Evolutionary conservation across 345 rosid species (phyloP), one percentile per base, ranked within the genome.

Genomic region (Pistacia vera): DNA sequence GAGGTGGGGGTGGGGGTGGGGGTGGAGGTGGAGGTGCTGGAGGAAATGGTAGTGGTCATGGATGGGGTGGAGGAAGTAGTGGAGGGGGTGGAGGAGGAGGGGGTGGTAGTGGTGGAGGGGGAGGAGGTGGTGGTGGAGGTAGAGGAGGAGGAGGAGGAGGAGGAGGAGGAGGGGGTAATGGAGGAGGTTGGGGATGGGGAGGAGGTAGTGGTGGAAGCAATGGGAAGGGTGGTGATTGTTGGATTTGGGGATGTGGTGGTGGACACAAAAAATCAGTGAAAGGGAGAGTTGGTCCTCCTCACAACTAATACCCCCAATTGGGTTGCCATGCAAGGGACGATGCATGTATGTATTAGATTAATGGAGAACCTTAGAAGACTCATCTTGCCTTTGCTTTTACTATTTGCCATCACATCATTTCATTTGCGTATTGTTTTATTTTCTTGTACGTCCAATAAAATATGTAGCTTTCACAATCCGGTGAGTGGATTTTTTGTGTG

Each of bases 231-330:
- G 74, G 87, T 70, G 62, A 72, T 36, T 86, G 91, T 60, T 86
- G 90, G 86, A 61, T 61, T 76, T 87, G 90, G 85, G 92, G 91
- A 60, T 85, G 97, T 41, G 81, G 81, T 54, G 62, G 59, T 48
- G 69, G 54, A 60, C 69, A 51, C 48, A 52, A 25, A 73, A 73
- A 73, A 63, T 49, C 69, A 20, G 68, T 13, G 0, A 10, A 54
- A 6, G 55, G 30, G 14, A 65, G 62, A 38, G 22, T 73, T 35
- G 49, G 13, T 18, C 51, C 59, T 63, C 48, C 36, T 63, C 69
- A 48, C 59, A 73, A 62, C 22, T 62, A 62, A 59, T 11, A 14
- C n/a, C n/a, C 11, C 33, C 11, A 18, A 10, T 28, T 16, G 28
- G 46, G 13, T 20, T 36, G 36, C 5, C 17, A 30, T 49, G 49